Percentiles rank a stretch among this genome's conserved stretches.
Conservation (phyloP, 768 basidiomycete species). For the Mrakia blollopis region DNA sequence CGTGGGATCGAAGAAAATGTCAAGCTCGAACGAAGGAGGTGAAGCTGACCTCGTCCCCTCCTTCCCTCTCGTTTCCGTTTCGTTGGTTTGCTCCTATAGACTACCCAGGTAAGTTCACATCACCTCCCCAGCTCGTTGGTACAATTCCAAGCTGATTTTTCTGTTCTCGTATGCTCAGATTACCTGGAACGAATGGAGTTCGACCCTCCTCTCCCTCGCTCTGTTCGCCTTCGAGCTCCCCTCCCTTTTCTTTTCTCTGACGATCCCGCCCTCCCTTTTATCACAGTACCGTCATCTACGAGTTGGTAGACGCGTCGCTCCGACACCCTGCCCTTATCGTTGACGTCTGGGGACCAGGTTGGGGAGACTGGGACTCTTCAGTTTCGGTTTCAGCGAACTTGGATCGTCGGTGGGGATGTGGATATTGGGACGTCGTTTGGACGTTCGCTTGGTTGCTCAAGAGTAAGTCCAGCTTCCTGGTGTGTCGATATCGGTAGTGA, state of each 20-base stretch:
- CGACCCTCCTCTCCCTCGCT: neutral
- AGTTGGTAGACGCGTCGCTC: constrained; percentile 31
- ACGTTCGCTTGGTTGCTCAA: constrained; percentile 30
- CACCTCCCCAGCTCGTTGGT: no score
- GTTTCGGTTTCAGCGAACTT: constrained; percentile 20
- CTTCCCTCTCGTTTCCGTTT: neutral
- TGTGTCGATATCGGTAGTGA: neutral
- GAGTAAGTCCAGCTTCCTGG: neutral
- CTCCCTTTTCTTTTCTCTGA: neutral
- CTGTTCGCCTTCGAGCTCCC: neutral
- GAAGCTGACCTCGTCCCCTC: neutral
- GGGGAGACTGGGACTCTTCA: constrained; percentile 26
- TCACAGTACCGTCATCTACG: constrained; percentile 29
- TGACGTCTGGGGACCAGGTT: constrained; percentile 30
- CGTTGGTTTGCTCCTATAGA: neutral
- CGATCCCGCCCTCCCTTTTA: neutral
- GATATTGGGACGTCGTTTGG: constrained; percentile 32
- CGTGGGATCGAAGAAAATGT: neutral
- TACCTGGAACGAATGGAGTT: constrained; percentile 33
- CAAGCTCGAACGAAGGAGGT: neutral
- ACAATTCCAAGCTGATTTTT: neutral
- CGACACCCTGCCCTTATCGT: constrained; percentile 27
- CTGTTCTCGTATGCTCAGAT: neutral
- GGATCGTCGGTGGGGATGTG: constrained; percentile 30
- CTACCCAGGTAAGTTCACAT: constrained; percentile 10